Percentiles rank a stretch among this genome's conserved stretches.
Conservation (phyloP, 2,329 filamentous ascomycete species). For the Neonectria coccinea region DNA sequence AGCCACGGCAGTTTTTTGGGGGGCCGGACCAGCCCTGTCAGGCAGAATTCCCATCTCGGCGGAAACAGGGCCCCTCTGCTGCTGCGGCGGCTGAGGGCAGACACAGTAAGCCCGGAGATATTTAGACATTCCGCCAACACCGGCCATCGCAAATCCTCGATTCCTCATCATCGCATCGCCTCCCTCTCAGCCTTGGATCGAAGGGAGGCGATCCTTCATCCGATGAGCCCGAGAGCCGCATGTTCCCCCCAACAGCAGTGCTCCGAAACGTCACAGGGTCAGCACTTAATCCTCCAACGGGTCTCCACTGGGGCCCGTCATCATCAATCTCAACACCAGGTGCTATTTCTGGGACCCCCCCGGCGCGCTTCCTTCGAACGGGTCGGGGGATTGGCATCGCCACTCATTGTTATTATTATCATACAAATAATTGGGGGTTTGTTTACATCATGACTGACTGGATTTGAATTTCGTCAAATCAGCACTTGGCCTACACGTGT, state of each 20-base stretch:
- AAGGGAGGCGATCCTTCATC: constrained; percentile 19
- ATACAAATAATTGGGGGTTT: background rate
- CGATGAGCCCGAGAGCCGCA: constrained; percentile 24
- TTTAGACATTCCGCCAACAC: constrained; percentile 1
- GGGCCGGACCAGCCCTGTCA: constrained; percentile 14
- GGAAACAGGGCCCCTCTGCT: background rate
- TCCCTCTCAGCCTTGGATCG: constrained; percentile 23
- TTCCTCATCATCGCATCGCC: background rate
- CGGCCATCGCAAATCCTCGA: constrained; percentile 10
- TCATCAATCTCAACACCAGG: constrained; percentile 23
- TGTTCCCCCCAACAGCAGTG: constrained; percentile 3
- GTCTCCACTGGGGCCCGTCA: constrained; percentile 25
- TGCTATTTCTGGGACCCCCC: constrained; percentile 30
- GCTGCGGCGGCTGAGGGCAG: background rate
- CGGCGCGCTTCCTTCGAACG: constrained; percentile 2
- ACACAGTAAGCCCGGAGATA: constrained; percentile 18
- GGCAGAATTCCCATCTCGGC: background rate
- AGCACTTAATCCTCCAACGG: constrained; percentile 42
- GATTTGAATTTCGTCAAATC: constrained; percentile 10
- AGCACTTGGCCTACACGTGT: constrained; percentile 19
- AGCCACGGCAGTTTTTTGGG: background rate
- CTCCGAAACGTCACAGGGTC: constrained; percentile 35
- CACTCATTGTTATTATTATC: constrained; percentile 7
- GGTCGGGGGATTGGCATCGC: constrained; percentile 16
- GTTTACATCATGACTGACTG: constrained; percentile 1